Evolutionary conservation across 345 rosid genomes (phyloP).

Genomic region (Populus tremula): DNA sequence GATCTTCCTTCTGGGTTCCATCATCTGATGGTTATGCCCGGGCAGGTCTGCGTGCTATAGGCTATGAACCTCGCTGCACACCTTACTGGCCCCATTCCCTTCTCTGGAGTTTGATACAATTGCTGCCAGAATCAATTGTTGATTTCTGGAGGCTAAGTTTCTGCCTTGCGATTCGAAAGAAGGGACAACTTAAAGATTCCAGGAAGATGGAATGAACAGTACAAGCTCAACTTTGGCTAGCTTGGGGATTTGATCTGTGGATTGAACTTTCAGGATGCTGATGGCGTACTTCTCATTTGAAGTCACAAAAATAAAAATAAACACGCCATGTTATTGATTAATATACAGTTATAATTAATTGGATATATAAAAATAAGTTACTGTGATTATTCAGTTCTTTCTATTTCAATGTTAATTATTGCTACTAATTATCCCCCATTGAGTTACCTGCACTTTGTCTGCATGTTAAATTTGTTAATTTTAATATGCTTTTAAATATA

Average conservation of each 20-base stretch:
- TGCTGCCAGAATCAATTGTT: slow-evolving; percentile 47
- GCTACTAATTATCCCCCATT: too few relatives aligned
- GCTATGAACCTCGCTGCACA: slow-evolving; percentile 69
- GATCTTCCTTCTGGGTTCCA: slow-evolving; percentile 74
- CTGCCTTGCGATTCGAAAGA: slow-evolving; percentile 54
- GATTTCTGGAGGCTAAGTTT: slow-evolving; percentile 53
- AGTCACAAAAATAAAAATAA: too few relatives aligned
- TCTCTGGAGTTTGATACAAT: slow-evolving; percentile 47
- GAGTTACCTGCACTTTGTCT: too few relatives aligned
- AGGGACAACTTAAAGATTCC: slow-evolving; percentile 66
- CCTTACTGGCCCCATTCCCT: slow-evolving; percentile 82
- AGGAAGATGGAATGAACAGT: slow-evolving; percentile 50
- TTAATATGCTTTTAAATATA: background rate
- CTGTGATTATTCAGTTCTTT: too few relatives aligned
- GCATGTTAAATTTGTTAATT: too few relatives aligned
- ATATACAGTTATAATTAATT: too few relatives aligned
- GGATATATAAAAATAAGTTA: too few relatives aligned
- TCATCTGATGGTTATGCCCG: slow-evolving; percentile 63
- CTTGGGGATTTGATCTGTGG: background rate
- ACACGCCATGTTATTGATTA: too few relatives aligned
- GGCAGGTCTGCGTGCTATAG: slow-evolving; percentile 61
- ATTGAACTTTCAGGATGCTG: background rate
- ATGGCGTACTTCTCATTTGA: background rate
- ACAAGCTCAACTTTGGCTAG: background rate
- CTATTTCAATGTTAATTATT: too few relatives aligned